A percentile compares a stretch with the other conserved stretches of the same genome.
phyloP scores from a whole-genome alignment of 768 basidiomycete species.

The Calocera viscosa region DNA sequence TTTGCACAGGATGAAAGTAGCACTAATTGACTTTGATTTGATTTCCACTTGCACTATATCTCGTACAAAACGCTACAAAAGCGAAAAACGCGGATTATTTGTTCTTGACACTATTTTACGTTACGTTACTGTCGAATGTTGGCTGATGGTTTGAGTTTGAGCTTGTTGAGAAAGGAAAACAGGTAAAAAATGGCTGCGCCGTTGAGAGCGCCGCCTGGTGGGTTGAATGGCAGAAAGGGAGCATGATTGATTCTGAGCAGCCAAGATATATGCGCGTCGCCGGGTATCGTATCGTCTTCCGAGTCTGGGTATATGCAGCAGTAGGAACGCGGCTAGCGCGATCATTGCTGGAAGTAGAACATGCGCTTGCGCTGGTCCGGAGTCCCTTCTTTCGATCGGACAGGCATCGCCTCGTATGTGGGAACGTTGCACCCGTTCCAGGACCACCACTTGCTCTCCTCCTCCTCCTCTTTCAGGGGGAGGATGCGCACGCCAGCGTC shows the following conservation, averaged over 20 bases:
- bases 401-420: neutral
- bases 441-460: neutral
- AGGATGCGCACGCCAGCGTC: neutral
- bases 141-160: neutral
- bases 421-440: neutral
- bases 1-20: too few species aligned
- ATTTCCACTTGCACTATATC: too few species aligned
- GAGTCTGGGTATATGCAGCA: neutral
- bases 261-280: constrained; percentile 8
- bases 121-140: neutral
- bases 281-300: neutral
- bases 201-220: too few species aligned
- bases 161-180: too few species aligned
- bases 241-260: neutral
- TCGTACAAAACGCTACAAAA: neutral
- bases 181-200: neutral
- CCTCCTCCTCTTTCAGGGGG: neutral
- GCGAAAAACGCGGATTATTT: neutral
- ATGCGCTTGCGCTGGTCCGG: neutral
- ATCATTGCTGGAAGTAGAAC: constrained; percentile 6
- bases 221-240: too few species aligned
- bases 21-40: too few species aligned
- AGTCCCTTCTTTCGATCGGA: neutral
- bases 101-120: constrained; percentile 6
- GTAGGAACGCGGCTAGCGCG: neutral